Evolutionary conservation across 1,284 basidiomycete genomes (phyloP), one percentile per base, ranked within the genome.

Genomic region (Apiotrichum mycotoxinovorans): DNA sequence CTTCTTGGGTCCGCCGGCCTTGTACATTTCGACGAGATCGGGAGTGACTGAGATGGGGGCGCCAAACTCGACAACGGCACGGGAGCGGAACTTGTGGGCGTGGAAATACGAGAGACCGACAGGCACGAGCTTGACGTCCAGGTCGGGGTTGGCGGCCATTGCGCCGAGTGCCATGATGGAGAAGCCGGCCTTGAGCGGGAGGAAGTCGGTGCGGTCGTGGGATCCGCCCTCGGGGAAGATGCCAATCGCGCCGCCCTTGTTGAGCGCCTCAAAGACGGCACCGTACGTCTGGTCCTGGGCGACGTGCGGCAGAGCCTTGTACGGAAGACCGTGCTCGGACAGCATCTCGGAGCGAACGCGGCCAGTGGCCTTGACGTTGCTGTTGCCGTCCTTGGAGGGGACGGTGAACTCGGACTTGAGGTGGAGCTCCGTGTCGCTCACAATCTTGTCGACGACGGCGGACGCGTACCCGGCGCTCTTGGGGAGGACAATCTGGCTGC

Each of bases 191-290:
- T 98, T 98, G 46, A 98, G 82, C 1, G 94, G 94, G 37, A 97
- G 82, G 54, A 97, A 83, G 57, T 97, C 93, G 18, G 90, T 94
- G 40, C 94, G 87, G 78, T 98, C 94, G 76, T 98, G 94, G 56
- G 93, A 96, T 56, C 94, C 94, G 66, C 93, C 93, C 86, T 97
- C 94, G 46, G 94, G 94, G 73, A 97, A 97, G 65, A 98, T 95
- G 49, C 93, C 91, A 63, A 98, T 93, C 66, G 87, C 87, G 12
- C 91, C 91, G 18, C 91, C 90, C 54, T 89, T 84, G 58, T 87
- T 89, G 58, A 99, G 80, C 61, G 86, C 85, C 67, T 91, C 83
- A 75, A 97, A 99, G 4, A 98, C 96, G 61, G 91, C 84, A 23
- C 87, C 85, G 75, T 98, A 99, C 87, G 98, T 98, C 61, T 91